Evolutionary conservation across 2,329 filamentous ascomycete species (phyloP), one percentile per base, ranked within the genome.

Genomic region (Pseudogymnoascus sp.): DNA sequence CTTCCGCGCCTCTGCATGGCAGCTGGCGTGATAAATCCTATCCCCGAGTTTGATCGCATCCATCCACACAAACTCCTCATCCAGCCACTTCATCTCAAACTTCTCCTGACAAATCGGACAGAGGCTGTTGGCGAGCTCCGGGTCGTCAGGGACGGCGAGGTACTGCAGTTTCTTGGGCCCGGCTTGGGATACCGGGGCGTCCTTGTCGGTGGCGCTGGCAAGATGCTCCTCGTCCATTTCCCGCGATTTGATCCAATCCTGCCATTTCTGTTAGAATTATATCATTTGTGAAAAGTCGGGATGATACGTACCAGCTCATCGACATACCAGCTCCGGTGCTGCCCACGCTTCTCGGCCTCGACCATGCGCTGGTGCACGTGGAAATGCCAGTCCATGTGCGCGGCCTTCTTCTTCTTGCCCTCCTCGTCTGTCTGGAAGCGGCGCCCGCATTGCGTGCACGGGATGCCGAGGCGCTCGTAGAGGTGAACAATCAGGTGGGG

Each of bases 371-470:
- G 89, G 72, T 97, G 93, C 23, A 93, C 93, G 63, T 89, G 88
- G 78, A 99, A 99, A 76, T 99, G 95, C 95, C 95, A 99, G 76
- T 99, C 95, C 80, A 99, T 88, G 73, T 99, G 95, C 2, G 88
- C 86, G 23, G 88, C 90, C 78, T 97, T 97, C 79, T 89, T 90
- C 72, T 88, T 87, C 70, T 86, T 89, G 11, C 93, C 93, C 67
- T 90, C 86, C 11, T 87, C 85, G 59, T 90, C 90, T 4, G 84
- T 84, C 62, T 83, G 83, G 75, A 99, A 99, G 1, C 95, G 88
- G 65, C 93, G 85, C 23, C 93, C 95, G 73, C 95, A 99, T 64
- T 93, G 93, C 11, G 88, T 90, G 74, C 95, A 99, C 63, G 93
- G 90, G 64, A 92, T 90, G 0, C 93, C 90, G 40, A 91, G 84